phyloP scores from a whole-genome alignment of 2,329 filamentous ascomycete genomes.

The Venturia nashicola region DNA sequence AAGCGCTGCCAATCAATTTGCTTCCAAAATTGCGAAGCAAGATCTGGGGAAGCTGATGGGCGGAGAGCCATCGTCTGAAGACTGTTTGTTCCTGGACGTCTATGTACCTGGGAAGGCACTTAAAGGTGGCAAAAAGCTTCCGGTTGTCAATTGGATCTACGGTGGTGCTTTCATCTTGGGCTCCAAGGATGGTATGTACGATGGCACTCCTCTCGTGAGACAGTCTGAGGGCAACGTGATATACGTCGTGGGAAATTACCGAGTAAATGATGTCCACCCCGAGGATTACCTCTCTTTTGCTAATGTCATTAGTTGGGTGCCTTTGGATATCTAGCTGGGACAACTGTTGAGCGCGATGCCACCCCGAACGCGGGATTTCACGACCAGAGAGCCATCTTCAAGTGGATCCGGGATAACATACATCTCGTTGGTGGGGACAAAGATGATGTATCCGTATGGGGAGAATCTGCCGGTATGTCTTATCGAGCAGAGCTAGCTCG shows the following conservation, averaged over 20 bases:
- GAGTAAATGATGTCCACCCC: conserved; percentile 12
- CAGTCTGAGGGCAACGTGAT: conserved; percentile 28
- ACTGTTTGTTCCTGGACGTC: conserved; percentile 40
- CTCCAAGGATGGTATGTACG: conserved; percentile 7
- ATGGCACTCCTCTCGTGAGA: neutral
- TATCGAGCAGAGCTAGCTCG: conserved; percentile 34
- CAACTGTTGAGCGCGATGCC: conserved; percentile 31
- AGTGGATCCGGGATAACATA: conserved; percentile 39
- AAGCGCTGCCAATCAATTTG: neutral
- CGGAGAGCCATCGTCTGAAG: conserved; percentile 19
- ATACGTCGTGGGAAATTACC: conserved; percentile 37
- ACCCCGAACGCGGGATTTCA: conserved; percentile 31
- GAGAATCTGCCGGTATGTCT: conserved; percentile 39
- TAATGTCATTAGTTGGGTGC: conserved; percentile 14
- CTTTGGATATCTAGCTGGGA: conserved; percentile 36
- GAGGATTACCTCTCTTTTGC: too few relatives aligned
- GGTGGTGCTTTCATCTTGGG: conserved; percentile 5
- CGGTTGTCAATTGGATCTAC: conserved; percentile 7
- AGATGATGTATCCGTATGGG: conserved; percentile 35
- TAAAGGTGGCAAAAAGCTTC: neutral
- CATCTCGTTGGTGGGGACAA: conserved; percentile 34
- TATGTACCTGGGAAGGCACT: conserved; percentile 31
- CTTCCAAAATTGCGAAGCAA: neutral
- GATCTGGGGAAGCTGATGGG: neutral
- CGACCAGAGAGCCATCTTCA: conserved; percentile 30